Evolutionary conservation across 176 grass and related monocot species (phyloP).

Genomic region (Oryza meridionalis): DNA sequence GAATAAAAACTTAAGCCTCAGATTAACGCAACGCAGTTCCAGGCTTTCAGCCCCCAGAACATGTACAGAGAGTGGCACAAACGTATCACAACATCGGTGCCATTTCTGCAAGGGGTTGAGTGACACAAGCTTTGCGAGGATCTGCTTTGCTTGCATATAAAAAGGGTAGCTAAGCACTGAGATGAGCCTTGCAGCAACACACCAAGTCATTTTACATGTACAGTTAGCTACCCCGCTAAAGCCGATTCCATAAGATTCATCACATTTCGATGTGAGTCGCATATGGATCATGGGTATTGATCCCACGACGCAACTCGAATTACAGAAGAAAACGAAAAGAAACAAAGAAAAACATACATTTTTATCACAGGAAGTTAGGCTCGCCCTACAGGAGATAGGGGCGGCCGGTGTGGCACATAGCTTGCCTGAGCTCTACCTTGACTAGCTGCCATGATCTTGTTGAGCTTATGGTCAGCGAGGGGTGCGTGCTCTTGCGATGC

Average conservation of each 20-base stretch:
- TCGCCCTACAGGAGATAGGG: conserved; percentile 84
- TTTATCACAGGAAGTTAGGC: conserved; percentile 48
- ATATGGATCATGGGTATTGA: conserved; percentile 43
- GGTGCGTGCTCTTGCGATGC: conserved; percentile 40
- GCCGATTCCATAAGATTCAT: conserved; percentile 33
- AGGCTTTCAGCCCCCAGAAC: background rate
- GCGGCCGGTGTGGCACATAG: conserved; percentile 72
- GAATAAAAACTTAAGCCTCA: background rate
- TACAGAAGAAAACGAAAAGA: conserved; percentile 15
- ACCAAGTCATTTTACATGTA: conserved; percentile 46
- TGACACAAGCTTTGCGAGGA: background rate
- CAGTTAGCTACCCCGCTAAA: conserved; percentile 33
- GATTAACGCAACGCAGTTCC: background rate
- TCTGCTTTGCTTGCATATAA: background rate
- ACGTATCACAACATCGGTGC: background rate
- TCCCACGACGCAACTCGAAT: conserved; percentile 23
- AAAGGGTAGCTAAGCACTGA: conserved; percentile 39
- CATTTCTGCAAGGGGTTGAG: conserved; percentile 13
- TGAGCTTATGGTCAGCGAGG: conserved; percentile 45
- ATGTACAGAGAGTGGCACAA: conserved; percentile 2
- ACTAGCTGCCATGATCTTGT: conserved; percentile 44
- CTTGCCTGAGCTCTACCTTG: conserved; percentile 52
- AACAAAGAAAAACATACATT: conserved; percentile 34
- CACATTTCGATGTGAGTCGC: conserved; percentile 34
- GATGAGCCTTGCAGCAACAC: conserved; percentile 63